Evolutionary conservation across 441 rosid genomes (phyloP), one percentile per base, ranked within the genome.

Genomic region (Syzygium syzygioides): DNA sequence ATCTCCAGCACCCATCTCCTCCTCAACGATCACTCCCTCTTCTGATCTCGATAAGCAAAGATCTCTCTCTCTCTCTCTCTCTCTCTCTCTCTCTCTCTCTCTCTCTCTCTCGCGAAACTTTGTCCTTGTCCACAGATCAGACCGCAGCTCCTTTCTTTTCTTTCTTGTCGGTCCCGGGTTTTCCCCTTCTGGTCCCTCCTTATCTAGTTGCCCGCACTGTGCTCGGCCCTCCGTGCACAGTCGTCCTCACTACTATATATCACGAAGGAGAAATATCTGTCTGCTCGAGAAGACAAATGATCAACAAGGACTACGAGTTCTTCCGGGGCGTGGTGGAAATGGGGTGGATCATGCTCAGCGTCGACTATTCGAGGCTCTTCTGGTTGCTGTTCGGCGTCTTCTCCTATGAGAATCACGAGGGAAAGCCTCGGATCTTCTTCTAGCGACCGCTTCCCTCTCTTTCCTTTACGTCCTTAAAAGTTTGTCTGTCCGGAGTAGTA

Each of bases 401-500:
- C 92, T 91, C 98, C 68, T 95, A 95, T 89, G 98, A 97, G 91
- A 95, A 96, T 89, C 98, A 96, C 55, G 98, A 96, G 86, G 97
- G 98, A 89, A 98, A 97, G 88, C 98, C 96, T 88, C 94, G 95
- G 95, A 96, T 98, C 90, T 68, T 57, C 84, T 84, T 94, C 94
- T 94, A 96, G 93, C 96, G 89, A 88, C 34, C 37, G 83, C 26
- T 59, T 3, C 34, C 83, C 54, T 32, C 26, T 15, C 59, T 13
- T 80, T 55, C 28, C 19, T 32, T 48, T 28, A 57, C 20, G 57
- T 52, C 34, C 32, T 62, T 66, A 59, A 45, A 76, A 76, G 83
- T 0, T 76, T 6, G 83, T 45, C 83, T 14, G 83, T 76, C 52
- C 53, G 11, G 17, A 41, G 52, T 41, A 23, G 32, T 41, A 76